These are phyloP conservation scores for Nitzschia putrida DNA, from an alignment of 108 stramenopile genomes.

Conservation along the genomic window DNA sequence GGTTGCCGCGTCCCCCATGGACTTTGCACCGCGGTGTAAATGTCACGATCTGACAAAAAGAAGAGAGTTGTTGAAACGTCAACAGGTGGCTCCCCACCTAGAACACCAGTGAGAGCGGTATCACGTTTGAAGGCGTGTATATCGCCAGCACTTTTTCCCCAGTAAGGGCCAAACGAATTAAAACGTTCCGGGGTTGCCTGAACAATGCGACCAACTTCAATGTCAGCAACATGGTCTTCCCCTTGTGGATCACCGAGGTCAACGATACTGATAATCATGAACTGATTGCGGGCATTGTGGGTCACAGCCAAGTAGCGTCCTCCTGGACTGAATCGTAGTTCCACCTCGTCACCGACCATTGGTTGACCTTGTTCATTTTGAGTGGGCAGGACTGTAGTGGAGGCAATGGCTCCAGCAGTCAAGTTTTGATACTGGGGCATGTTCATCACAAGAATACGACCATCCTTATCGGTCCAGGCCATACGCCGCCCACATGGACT, in stretches of 20 bases:
- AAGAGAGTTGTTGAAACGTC: slow-evolving; percentile 54
- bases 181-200: slow-evolving; percentile 70
- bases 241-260: slow-evolving; percentile 57
- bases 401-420: background rate
- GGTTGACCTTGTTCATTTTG: slow-evolving; percentile 64
- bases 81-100: slow-evolving; percentile 7
- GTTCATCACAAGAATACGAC: slow-evolving; percentile 61
- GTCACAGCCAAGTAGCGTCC: slow-evolving; percentile 62
- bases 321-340: slow-evolving; percentile 52
- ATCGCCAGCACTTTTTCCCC: slow-evolving; percentile 48
- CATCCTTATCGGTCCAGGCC: slow-evolving; percentile 68
- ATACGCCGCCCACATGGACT: slow-evolving; percentile 71
- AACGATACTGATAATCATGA: slow-evolving; percentile 62
- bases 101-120: slow-evolving; percentile 25
- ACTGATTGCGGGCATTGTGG: slow-evolving; percentile 69
- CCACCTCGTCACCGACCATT: slow-evolving; percentile 47
- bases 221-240: slow-evolving; percentile 38
- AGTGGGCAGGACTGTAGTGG: slow-evolving; percentile 42
- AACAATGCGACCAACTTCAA: slow-evolving; percentile 60
- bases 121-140: slow-evolving; percentile 19
- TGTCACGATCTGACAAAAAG: slow-evolving; percentile 69
- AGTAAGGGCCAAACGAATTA: slow-evolving; percentile 47
- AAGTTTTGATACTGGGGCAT: slow-evolving; percentile 46
- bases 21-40: slow-evolving; percentile 48
- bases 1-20: slow-evolving; percentile 75